Conservation (phyloP, 805 yeast species). For the Pichia cephalocereana region DNA sequence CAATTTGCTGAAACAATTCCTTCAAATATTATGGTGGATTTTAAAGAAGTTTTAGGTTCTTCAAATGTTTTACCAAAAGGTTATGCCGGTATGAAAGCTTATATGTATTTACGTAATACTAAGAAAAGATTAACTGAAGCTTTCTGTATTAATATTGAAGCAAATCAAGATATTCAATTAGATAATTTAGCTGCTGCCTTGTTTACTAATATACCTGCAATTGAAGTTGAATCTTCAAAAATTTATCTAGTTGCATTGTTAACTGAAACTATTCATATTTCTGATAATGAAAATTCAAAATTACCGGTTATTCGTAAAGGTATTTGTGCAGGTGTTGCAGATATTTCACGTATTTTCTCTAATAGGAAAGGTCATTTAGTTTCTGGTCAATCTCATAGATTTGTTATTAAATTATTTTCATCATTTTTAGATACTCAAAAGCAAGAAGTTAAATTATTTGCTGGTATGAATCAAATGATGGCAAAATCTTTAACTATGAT, state of each 20-base stretch:
- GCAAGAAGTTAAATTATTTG: conserved; percentile 16
- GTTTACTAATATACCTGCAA: conserved; percentile 65
- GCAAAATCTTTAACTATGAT: conserved; percentile 27
- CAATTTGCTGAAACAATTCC: conserved; percentile 44
- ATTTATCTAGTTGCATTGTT: conserved; percentile 69
- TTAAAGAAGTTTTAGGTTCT: conserved; percentile 57
- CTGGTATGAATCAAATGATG: conserved; percentile 28
- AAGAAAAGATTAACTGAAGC: conserved; percentile 68
- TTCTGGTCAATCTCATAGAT: conserved; percentile 60
- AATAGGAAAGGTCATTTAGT: conserved; percentile 50
- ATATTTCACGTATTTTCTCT: conserved; percentile 70
- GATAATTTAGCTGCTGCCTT: conserved; percentile 72
- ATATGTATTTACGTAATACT: conserved; percentile 58
- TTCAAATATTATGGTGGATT: conserved; percentile 67
- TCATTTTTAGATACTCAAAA: conserved; percentile 44
- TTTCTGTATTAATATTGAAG: conserved; percentile 55
- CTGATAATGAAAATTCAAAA: neutral
- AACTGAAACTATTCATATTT: conserved; percentile 55
- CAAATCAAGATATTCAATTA: conserved; percentile 48
- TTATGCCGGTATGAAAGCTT: conserved; percentile 62
- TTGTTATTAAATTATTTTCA: conserved; percentile 62
- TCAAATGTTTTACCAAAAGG: conserved; percentile 55
- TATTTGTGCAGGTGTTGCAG: conserved; percentile 82
- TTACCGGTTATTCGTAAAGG: conserved; percentile 51
- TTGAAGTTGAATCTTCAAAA: conserved; percentile 49